Conservation (phyloP, 495 filamentous ascomycete species). For the Chaetomium fimeti region DNA sequence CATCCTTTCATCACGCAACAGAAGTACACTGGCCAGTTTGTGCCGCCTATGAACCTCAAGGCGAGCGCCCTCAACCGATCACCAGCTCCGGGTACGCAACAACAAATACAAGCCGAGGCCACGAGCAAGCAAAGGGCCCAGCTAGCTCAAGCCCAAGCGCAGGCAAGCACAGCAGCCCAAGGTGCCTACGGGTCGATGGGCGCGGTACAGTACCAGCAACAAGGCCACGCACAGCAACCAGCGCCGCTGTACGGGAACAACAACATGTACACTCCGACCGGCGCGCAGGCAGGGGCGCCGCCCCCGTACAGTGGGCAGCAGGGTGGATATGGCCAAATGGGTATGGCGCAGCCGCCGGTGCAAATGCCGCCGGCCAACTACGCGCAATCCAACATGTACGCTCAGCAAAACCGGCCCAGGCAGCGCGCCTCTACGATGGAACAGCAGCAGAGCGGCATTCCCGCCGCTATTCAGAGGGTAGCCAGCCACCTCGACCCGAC, state of each 20-base stretch:
- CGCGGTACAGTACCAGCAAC: slow-evolving; percentile 45
- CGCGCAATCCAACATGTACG: slow-evolving; percentile 68
- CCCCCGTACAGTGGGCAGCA: slow-evolving; percentile 79
- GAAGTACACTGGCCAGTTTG: slow-evolving; percentile 92
- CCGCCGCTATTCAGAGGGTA: slow-evolving; percentile 89
- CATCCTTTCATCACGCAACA: slow-evolving; percentile 99
- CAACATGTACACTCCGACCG: slow-evolving; percentile 71
- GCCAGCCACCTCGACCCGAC: slow-evolving; percentile 95
- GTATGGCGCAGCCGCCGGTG: slow-evolving; percentile 61
- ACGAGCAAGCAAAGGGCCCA: slow-evolving; percentile 83
- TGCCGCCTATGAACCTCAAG: slow-evolving; percentile 97
- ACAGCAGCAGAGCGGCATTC: slow-evolving; percentile 86
- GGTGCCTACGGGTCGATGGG: slow-evolving; percentile 46
- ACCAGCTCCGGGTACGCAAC: slow-evolving; percentile 92
- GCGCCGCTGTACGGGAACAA: slow-evolving; percentile 64
- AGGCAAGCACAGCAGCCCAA: slow-evolving; percentile 55
- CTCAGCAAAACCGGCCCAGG: slow-evolving; percentile 60
- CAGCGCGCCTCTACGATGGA: slow-evolving; percentile 96
- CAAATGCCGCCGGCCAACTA: slow-evolving; percentile 72
- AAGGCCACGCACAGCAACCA: slow-evolving; percentile 47
- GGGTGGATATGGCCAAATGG: slow-evolving; percentile 71
- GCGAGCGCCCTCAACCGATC: slow-evolving; percentile 77
- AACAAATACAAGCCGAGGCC: slow-evolving; percentile 92
- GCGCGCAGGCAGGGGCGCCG: slow-evolving; percentile 65
- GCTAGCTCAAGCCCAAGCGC: slow-evolving; percentile 63